phyloP scores from a whole-genome alignment of 2,329 filamentous ascomycete genomes.

The Diaporthe amygdali region DNA sequence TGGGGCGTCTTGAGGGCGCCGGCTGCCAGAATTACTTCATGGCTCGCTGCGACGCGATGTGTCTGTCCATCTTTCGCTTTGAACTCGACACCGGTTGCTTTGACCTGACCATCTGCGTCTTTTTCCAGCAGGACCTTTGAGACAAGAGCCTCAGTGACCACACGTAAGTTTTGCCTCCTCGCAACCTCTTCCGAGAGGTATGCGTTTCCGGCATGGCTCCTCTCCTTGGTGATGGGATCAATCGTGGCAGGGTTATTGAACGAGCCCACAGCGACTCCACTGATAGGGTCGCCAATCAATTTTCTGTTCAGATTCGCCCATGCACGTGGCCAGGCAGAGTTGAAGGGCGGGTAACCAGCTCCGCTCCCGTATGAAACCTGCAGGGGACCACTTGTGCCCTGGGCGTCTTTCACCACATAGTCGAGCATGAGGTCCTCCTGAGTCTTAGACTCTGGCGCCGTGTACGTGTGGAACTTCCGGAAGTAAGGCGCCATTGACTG shows the following conservation, averaged over 20 bases:
- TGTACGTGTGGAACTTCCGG: conserved; percentile 40
- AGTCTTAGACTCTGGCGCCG: conserved; percentile 30
- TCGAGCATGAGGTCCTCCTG: conserved; percentile 35
- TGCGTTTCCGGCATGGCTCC: conserved; percentile 24
- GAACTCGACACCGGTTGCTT: conserved; percentile 32
- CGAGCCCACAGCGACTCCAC: conserved; percentile 5
- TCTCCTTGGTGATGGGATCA: conserved; percentile 22
- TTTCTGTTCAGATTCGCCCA: conserved; percentile 33
- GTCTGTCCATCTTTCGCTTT: conserved; percentile 28
- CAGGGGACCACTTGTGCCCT: conserved; percentile 40
- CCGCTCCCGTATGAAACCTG: conserved; percentile 39
- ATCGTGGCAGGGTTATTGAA: conserved; percentile 26
- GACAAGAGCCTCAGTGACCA: conserved; percentile 32
- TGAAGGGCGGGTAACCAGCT: conserved; percentile 37
- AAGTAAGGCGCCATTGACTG: conserved; percentile 38
- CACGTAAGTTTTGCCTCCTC: conserved; percentile 22
- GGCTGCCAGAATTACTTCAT: conserved; percentile 38
- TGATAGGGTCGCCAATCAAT: conserved; percentile 18
- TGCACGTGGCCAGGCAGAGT: conserved; percentile 43
- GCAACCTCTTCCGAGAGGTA: conserved; percentile 23
- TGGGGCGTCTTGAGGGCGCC: conserved; percentile 35
- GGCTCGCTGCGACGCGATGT: conserved; percentile 20
- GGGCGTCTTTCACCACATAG: conserved; percentile 33
- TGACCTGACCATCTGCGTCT: conserved; percentile 9
- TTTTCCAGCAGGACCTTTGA: conserved; percentile 29